These are phyloP conservation scores for Fusarium sp. DNA, from an alignment of 2,329 filamentous ascomycete genomes.

Conservation along the genomic window DNA sequence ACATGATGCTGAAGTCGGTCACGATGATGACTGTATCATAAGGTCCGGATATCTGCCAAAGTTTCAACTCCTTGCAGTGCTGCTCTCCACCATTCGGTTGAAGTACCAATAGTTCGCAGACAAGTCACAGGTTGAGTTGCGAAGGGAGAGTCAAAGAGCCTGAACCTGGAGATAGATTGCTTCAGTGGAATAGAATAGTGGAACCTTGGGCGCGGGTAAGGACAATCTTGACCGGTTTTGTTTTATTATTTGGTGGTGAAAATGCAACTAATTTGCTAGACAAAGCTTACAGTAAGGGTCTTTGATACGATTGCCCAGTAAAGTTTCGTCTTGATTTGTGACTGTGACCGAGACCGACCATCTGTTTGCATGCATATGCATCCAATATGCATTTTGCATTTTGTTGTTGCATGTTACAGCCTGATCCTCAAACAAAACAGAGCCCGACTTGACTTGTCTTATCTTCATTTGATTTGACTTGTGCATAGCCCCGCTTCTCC, in stretches of 20 bases:
- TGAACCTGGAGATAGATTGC: conserved; percentile 2
- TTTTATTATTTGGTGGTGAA: not conserved
- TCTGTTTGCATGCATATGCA: not conserved
- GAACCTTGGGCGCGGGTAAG: conserved; percentile 14
- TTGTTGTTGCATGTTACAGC: conserved; percentile 5
- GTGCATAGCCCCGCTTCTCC: conserved; percentile 19
- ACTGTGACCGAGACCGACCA: not conserved
- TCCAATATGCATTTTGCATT: not conserved
- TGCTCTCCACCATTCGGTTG: conserved; percentile 13
- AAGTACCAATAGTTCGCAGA: conserved; percentile 18
- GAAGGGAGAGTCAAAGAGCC: conserved; percentile 8
- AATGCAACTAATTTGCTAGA: conserved; percentile 17
- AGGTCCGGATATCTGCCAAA: not conserved
- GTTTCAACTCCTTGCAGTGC: conserved; percentile 8
- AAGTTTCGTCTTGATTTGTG: conserved; percentile 9
- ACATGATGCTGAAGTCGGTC: conserved; percentile 23
- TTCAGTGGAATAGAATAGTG: not conserved
- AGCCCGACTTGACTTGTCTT: not conserved
- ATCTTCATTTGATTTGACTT: not conserved
- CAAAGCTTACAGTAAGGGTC: conserved; percentile 19
- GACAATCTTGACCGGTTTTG: conserved; percentile 14
- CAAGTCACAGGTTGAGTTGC: conserved; percentile 22
- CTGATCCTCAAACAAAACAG: conserved; percentile 5
- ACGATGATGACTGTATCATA: conserved; percentile 8
- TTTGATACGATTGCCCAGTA: conserved; percentile 13